These are phyloP conservation scores for Phytophthora ramorum DNA, from an alignment of 352 stramenopile genomes.

Conservation along the genomic window DNA sequence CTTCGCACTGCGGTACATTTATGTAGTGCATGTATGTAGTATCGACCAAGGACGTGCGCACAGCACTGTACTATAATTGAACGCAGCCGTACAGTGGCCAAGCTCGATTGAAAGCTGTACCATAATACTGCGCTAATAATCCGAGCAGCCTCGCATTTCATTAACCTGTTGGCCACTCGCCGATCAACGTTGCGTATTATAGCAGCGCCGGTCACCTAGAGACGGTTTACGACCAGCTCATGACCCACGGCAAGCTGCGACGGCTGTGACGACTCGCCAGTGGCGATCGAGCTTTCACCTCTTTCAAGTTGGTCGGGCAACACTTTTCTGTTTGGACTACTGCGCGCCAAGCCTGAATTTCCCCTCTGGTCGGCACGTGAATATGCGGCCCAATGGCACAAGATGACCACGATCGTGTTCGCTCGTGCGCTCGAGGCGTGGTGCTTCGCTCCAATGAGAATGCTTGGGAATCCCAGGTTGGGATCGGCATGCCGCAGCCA, in stretches of 20 bases:
- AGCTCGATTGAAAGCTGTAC: too few species aligned
- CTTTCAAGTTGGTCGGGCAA: not conserved
- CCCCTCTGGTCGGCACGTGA: constrained; percentile 8
- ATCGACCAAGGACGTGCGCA: too few species aligned
- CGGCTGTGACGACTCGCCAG: too few species aligned
- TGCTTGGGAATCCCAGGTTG: too few species aligned
- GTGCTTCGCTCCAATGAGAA: constrained; percentile 17
- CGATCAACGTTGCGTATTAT: too few species aligned
- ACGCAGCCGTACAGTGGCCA: too few species aligned
- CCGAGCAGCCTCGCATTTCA: too few species aligned
- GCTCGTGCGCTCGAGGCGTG: constrained; percentile 1
- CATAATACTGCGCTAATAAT: too few species aligned
- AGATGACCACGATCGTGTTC: not conserved
- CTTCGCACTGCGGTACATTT: too few species aligned
- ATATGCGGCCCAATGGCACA: constrained; percentile 1
- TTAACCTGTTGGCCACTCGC: too few species aligned
- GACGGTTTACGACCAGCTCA: constrained; percentile 8
- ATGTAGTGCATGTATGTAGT: too few species aligned
- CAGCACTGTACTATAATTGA: too few species aligned
- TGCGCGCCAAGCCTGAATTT: not conserved
- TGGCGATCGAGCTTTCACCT: not conserved
- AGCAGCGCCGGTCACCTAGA: not conserved
- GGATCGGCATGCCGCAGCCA: not conserved
- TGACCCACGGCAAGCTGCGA: not conserved
- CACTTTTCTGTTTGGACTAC: constrained; percentile 11